phyloP scores from a whole-genome alignment of 257 asterid genomes.

The Phtheirospermum japonicum region DNA sequence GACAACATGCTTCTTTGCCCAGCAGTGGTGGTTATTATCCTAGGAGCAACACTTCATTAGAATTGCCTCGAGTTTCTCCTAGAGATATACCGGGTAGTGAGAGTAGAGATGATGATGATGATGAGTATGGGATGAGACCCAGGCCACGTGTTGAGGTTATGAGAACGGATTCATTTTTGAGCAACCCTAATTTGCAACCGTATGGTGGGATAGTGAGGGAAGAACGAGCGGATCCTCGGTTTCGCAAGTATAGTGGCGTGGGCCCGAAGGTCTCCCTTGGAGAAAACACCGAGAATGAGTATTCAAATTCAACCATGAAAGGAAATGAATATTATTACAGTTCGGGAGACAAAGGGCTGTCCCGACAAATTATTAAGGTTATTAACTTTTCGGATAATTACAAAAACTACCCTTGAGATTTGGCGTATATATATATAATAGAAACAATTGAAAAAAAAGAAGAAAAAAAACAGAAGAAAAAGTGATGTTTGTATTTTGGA shows the following conservation, averaged over 20 bases:
- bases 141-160: conserved; percentile 39
- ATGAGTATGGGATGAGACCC: conserved; percentile 31
- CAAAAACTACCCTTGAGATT: neutral
- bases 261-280: conserved; percentile 33
- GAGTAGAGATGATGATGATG: conserved; percentile 31
- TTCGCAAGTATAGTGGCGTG: conserved; percentile 29
- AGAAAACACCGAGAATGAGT: conserved; percentile 38
- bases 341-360: conserved; percentile 35
- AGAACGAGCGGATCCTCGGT: conserved; percentile 32
- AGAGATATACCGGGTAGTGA: conserved; percentile 37
- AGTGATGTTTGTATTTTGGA: no score
- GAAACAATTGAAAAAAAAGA: neutral
- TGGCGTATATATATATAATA: neutral
- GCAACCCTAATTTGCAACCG: conserved; percentile 34
- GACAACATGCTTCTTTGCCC: conserved; percentile 37
- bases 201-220: conserved; percentile 37
- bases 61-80: conserved; percentile 43
- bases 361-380: conserved; percentile 48
- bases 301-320: conserved; percentile 34
- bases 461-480: neutral
- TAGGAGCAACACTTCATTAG: conserved; percentile 38
- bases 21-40: conserved; percentile 38
- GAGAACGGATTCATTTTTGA: conserved; percentile 37
- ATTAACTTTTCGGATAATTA: neutral
- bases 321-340: conserved; percentile 33